phyloP scores from a whole-genome alignment of 2,329 filamentous ascomycete species.

The Dendrostoma leiphaemia region DNA sequence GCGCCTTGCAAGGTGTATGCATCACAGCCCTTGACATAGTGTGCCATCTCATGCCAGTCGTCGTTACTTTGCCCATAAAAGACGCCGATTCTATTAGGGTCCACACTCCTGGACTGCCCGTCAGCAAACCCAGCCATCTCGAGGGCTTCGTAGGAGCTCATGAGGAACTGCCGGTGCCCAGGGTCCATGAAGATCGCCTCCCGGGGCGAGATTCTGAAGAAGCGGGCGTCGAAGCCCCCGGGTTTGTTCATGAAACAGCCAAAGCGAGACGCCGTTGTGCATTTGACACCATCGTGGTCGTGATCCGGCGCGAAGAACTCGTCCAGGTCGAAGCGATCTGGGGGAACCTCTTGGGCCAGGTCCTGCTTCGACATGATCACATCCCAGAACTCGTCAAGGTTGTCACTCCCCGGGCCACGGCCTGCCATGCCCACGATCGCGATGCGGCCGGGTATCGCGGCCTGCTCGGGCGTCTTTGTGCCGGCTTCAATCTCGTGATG shows the following conservation, averaged over 20 bases:
- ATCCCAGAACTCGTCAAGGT: neutral
- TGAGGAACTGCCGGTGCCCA: neutral
- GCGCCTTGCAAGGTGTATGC: neutral
- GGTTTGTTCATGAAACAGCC: neutral
- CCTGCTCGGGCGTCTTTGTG: no score
- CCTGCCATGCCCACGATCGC: no score
- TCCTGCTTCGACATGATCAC: neutral
- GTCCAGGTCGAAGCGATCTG: neutral
- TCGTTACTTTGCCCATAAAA: neutral
- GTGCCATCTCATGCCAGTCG: neutral
- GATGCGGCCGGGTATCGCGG: no score
- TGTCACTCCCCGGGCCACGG: neutral
- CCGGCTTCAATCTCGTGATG: no score
- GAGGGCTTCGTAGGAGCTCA: slow-evolving; percentile 7
- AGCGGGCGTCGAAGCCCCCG: neutral
- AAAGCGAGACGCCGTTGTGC: neutral
- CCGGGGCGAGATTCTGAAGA: neutral
- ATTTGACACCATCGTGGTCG: no score
- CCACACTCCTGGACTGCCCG: neutral
- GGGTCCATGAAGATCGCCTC: slow-evolving; percentile 1
- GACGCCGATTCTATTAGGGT: neutral
- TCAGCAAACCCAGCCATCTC: neutral
- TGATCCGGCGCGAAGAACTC: neutral
- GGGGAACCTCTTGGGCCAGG: neutral
- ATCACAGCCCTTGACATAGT: slow-evolving; percentile 2